Evolutionary conservation across 2,329 filamentous ascomycete species (phyloP), one percentile per base, ranked within the genome.

Genomic region (Nemania sp.): DNA sequence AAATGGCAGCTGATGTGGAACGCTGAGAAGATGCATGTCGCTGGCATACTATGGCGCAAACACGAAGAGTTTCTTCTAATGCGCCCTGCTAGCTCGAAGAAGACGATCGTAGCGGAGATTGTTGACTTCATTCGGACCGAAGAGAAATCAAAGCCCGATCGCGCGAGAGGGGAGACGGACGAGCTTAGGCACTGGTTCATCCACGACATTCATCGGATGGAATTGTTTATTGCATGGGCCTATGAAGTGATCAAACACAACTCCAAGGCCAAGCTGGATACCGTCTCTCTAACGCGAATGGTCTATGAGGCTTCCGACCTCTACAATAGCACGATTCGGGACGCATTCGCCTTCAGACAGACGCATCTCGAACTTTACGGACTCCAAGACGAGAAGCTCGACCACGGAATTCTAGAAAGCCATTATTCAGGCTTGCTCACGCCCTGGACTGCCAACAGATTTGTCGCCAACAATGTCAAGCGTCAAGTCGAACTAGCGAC

Each of bases 1-100:
- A 87, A 87, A 67, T 98, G 93, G 92, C 82, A 84, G 64, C 77
- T 99, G 34, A 79, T 99, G n/a, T 90, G 88, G 81, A 88, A 94
- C 70, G 94, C 94, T 0, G 95, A 99, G 74, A 97, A 93, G 75
- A 84, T 98, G 77, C 87, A 89, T 45, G 90, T 92, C 37, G 91
- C 92, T 17, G 83, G 85, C 62, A 82, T 87, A 47, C 81, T 98
- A 39, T 98, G 94, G 92, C 87, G 87, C 63, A 81, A 86, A 54
- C 92, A 96, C 70, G 90, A 97, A 71, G 79, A 81, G 7, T 88
- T 89, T 53, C 81, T 88, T 7, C 80, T 84, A 53, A 80, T 80
- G 52, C 84, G 85, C 10, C 79, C 84, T 13, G 79, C 81, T 17
- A 83, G 84, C 39, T 81, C 86, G 43, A 87, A 89, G 69, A 87